A percentile compares a stretch with the other conserved stretches of the same genome.
These are phyloP conservation scores for Sarocladium kiliense DNA, from an alignment of 2,329 filamentous ascomycete genomes.

Conservation along the genomic window DNA sequence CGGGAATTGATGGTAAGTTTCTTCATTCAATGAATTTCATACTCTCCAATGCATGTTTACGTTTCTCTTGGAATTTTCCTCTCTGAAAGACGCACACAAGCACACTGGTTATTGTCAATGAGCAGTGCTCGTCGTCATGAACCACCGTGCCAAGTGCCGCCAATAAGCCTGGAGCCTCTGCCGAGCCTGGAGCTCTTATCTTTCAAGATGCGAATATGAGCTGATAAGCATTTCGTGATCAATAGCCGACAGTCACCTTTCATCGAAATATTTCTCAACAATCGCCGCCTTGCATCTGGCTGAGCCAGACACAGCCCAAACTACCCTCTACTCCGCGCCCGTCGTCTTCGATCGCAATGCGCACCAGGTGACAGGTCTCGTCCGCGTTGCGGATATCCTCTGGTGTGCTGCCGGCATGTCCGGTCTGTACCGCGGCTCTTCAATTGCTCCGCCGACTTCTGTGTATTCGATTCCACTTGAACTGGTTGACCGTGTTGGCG, in stretches of 20 bases:
- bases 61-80: background rate
- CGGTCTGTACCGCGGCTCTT: slow-evolving; percentile 58
- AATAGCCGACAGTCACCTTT: slow-evolving; percentile 66
- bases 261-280: slow-evolving; percentile 60
- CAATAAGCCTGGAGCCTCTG: background rate
- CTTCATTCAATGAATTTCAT: too few relatives aligned
- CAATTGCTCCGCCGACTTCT: slow-evolving; percentile 65
- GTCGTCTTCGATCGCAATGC: slow-evolving; percentile 73
- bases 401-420: slow-evolving; percentile 69
- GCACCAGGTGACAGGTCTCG: slow-evolving; percentile 60
- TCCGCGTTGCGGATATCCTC: slow-evolving; percentile 66
- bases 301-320: slow-evolving; percentile 53
- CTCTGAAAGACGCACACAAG: too few relatives aligned
- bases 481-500: slow-evolving; percentile 62
- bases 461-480: slow-evolving; percentile 67
- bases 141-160: background rate
- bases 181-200: background rate
- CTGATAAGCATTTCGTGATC: slow-evolving; percentile 7
- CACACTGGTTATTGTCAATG: too few relatives aligned
- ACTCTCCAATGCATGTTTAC: too few relatives aligned
- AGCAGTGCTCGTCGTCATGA: background rate
- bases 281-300: slow-evolving; percentile 59
- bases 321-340: slow-evolving; percentile 63
- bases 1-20: slow-evolving; percentile 65
- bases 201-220: background rate